phyloP scores from a whole-genome alignment of 1,284 basidiomycete species.

The Vanrija sp. region DNA sequence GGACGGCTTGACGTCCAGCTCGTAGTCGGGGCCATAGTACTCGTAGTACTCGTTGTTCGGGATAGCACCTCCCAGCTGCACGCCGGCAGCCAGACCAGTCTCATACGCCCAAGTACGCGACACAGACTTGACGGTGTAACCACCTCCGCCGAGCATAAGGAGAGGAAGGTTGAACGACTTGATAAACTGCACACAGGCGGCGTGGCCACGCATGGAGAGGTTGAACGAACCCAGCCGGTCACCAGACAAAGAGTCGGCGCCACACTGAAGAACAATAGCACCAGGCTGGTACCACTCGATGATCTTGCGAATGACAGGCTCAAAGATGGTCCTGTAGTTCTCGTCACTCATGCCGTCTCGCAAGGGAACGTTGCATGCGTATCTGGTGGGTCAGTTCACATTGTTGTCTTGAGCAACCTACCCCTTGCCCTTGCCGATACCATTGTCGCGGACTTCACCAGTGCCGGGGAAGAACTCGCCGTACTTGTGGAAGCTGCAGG shows the following conservation, averaged over 20 bases:
- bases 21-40: slow-evolving; percentile 97
- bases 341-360: slow-evolving; percentile 96
- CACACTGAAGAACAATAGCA: slow-evolving; percentile 95
- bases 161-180: slow-evolving; percentile 94
- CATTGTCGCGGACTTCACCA: slow-evolving; percentile 89
- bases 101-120: slow-evolving; percentile 97
- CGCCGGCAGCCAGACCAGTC: slow-evolving; percentile 92
- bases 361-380: slow-evolving; percentile 90
- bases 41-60: slow-evolving; percentile 98
- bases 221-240: slow-evolving; percentile 97
- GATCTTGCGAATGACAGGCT: slow-evolving; percentile 90
- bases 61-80: slow-evolving; percentile 84
- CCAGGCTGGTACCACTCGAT: slow-evolving; percentile 96
- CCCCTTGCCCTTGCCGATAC: slow-evolving; percentile 86
- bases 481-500: slow-evolving; percentile 96
- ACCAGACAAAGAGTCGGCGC: slow-evolving; percentile 95
- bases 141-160: slow-evolving; percentile 90
- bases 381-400: slow-evolving; percentile 45
- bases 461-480: slow-evolving; percentile 99
- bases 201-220: slow-evolving; percentile 96
- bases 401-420: slow-evolving; percentile 6
- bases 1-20: slow-evolving; percentile 91
- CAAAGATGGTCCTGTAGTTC: slow-evolving; percentile 90
- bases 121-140: slow-evolving; percentile 98
- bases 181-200: slow-evolving; percentile 94